Conservation (phyloP, 2,329 filamentous ascomycete genomes). For the Beauveria rudraprayagi region DNA sequence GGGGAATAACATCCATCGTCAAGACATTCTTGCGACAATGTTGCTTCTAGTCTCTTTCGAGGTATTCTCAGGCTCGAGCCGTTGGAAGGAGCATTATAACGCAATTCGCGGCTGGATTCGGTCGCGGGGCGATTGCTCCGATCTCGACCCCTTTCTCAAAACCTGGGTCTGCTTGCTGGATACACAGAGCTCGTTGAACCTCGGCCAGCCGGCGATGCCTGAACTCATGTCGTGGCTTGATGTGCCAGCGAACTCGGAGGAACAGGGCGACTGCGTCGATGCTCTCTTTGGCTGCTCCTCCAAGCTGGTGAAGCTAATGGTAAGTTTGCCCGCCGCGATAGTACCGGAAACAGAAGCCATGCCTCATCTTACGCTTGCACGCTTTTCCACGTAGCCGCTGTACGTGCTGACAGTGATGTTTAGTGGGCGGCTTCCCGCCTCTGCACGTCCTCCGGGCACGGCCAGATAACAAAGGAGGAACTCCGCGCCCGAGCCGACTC, state of each 20-base stretch:
- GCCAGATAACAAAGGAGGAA: neutral
- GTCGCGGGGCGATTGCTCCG: neutral
- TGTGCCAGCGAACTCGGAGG: neutral
- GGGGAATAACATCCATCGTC: neutral
- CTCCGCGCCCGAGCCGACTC: neutral
- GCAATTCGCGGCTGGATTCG: neutral
- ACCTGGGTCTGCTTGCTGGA: neutral
- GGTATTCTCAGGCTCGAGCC: neutral
- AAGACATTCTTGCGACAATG: neutral
- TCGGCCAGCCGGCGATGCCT: neutral
- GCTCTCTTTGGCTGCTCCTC: neutral
- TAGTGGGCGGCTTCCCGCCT: neutral
- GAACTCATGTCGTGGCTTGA: neutral
- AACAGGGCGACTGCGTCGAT: neutral
- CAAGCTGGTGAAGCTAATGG: neutral
- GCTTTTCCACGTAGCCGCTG: neutral
- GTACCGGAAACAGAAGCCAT: neutral
- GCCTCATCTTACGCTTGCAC: neutral
- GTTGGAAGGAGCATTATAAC: neutral
- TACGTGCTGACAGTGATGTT: neutral
- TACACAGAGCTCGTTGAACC: neutral
- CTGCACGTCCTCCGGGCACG: neutral
- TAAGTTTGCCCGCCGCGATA: neutral
- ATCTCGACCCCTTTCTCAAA: neutral
- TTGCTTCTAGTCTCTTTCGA: neutral